Conservation (phyloP, 139 green algal species). For the Monoraphidium neglectum region DNA sequence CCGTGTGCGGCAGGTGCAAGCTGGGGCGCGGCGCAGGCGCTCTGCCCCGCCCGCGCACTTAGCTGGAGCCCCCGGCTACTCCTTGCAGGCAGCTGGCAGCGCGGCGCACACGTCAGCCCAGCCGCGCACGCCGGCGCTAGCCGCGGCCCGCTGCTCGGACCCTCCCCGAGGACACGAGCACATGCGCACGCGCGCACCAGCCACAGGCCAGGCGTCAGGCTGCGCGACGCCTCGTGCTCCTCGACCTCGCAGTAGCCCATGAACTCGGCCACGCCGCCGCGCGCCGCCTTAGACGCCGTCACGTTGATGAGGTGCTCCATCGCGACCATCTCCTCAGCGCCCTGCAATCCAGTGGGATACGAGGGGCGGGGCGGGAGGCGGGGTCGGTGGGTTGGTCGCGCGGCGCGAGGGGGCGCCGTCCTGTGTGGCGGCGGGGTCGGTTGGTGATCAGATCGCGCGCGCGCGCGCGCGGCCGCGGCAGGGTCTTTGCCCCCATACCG, state of each 20-base stretch:
- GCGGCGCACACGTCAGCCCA: no score
- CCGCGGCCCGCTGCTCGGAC: no score
- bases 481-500: no score
- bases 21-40: background rate
- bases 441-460: no score
- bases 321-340: conserved; percentile 71
- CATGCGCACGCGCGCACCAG: conserved; percentile 77
- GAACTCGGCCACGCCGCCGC: conserved; percentile 70
- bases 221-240: conserved; percentile 38
- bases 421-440: conserved; percentile 5
- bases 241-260: conserved; percentile 75
- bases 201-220: conserved; percentile 73
- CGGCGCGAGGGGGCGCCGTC: background rate
- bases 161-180: no score
- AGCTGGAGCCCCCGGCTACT: no score
- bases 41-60: background rate
- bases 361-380: no score
- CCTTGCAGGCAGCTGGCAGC: background rate
- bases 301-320: conserved; percentile 89
- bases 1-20: no score
- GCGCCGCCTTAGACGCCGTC: conserved; percentile 39
- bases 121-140: no score
- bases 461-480: no score
- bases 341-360: no score
- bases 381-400: background rate